Conservation (phyloP, 257 asterid species). For the Apocynum venetum region DNA sequence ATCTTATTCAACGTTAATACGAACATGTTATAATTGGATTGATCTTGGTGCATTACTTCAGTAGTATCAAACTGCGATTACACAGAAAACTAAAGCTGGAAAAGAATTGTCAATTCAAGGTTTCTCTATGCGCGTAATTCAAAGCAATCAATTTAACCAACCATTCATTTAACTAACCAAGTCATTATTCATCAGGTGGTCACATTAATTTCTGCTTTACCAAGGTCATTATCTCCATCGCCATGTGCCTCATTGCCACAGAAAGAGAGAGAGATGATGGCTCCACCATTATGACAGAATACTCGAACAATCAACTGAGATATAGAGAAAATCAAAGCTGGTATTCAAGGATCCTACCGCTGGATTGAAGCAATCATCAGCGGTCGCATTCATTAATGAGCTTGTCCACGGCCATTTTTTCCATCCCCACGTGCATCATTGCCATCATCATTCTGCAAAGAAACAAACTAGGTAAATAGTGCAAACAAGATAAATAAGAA, state of each 20-base stretch:
- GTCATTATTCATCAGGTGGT: constrained; percentile 14
- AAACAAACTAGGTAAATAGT: background rate
- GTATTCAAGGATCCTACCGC: background rate
- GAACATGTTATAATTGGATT: too few relatives aligned
- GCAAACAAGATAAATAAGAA: background rate
- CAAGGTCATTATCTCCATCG: constrained; percentile 26
- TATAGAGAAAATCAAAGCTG: background rate
- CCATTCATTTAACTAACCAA: background rate
- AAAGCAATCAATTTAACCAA: background rate
- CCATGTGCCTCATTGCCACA: constrained; percentile 5
- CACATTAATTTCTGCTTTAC: constrained; percentile 16
- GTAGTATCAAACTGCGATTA: background rate
- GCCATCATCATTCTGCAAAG: constrained; percentile 39
- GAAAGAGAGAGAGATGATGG: background rate
- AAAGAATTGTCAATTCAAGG: background rate
- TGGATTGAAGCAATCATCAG: constrained; percentile 5
- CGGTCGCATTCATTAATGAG: constrained; percentile 10
- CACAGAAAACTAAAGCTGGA: background rate
- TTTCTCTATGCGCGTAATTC: background rate
- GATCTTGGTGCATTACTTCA: too few relatives aligned
- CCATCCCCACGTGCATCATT: constrained; percentile 13
- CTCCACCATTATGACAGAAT: background rate
- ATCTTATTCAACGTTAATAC: too few relatives aligned
- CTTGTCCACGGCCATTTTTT: constrained; percentile 31
- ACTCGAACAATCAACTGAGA: background rate